Conservation (phyloP, 306 rosid genomes). For the Amphicarpaea edgeworthii region DNA sequence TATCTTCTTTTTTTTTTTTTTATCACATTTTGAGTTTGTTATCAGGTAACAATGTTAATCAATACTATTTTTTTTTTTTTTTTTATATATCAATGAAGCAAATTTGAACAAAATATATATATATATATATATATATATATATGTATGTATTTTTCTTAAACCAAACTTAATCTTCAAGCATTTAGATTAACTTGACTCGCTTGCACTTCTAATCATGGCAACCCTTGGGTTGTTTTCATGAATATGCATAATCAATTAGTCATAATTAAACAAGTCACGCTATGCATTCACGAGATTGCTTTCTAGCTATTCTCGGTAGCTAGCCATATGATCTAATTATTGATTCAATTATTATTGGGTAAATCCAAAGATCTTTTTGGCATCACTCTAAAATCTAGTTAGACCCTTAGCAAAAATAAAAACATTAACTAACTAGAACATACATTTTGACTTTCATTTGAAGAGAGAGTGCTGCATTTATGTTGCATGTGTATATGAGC, state of each 20-base stretch:
- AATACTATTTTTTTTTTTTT: too few relatives aligned
- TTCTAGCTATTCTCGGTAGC: slow-evolving; percentile 14
- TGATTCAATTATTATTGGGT: slow-evolving; percentile 36
- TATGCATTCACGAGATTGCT: slow-evolving; percentile 31
- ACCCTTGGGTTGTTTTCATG: slow-evolving; percentile 8
- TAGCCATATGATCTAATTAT: background rate
- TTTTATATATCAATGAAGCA: too few relatives aligned
- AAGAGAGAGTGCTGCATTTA: too few relatives aligned
- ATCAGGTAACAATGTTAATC: too few relatives aligned
- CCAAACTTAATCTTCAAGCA: background rate
- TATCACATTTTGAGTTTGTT: too few relatives aligned
- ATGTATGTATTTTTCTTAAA: background rate
- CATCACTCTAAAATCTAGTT: background rate
- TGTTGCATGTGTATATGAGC: too few relatives aligned
- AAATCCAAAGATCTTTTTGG: slow-evolving; percentile 28
- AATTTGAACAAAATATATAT: background rate
- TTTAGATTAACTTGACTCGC: too few relatives aligned
- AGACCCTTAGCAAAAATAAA: background rate
- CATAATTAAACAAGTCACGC: slow-evolving; percentile 19
- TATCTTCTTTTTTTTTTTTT: too few relatives aligned
- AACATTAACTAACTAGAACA: background rate
- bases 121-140: too few relatives aligned
- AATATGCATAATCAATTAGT: background rate
- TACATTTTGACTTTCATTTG: background rate
- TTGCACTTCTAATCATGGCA: background rate